These are phyloP conservation scores for Aspergillus cejpii DNA, from an alignment of 2,329 filamentous ascomycete species.

Conservation along the genomic window DNA sequence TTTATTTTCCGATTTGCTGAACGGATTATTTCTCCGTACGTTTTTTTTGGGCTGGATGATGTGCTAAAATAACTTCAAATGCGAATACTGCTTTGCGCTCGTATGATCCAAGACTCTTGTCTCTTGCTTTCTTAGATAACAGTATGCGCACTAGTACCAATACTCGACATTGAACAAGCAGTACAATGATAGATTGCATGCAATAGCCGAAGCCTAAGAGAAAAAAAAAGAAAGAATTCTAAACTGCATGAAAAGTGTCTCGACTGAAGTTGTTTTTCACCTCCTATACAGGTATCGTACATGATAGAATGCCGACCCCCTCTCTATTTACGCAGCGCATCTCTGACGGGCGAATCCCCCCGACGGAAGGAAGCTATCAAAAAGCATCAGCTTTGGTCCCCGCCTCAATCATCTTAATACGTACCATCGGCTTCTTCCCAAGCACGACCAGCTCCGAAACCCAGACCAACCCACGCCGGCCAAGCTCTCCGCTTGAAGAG, in stretches of 20 bases:
- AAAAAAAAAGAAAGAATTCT: slow-evolving; percentile 15
- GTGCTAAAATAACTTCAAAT: neutral
- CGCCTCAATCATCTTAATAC: slow-evolving; percentile 17
- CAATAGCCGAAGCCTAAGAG: no score
- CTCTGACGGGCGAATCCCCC: slow-evolving; percentile 36
- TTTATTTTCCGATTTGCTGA: neutral
- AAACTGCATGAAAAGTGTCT: slow-evolving; percentile 12
- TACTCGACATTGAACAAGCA: slow-evolving; percentile 3
- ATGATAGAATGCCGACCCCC: slow-evolving; percentile 18
- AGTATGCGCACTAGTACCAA: neutral
- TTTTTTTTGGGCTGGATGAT: neutral
- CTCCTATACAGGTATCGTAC: slow-evolving; percentile 38
- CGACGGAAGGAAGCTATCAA: slow-evolving; percentile 41
- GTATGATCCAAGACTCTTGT: no score
- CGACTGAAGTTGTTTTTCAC: slow-evolving; percentile 14
- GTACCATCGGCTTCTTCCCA: slow-evolving; percentile 97
- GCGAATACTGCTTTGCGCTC: neutral
- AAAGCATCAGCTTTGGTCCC: slow-evolving; percentile 10
- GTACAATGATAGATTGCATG: slow-evolving; percentile 14
- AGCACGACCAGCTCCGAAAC: slow-evolving; percentile 90
- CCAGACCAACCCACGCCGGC: slow-evolving; percentile 90
- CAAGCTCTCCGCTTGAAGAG: slow-evolving; percentile 97
- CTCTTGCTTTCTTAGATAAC: no score
- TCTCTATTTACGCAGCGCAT: slow-evolving; percentile 34
- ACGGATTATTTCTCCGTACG: neutral